Evolutionary conservation across 495 filamentous ascomycete genomes (phyloP), one percentile per base, ranked within the genome.

Genomic region (Penicillium odoratum): DNA sequence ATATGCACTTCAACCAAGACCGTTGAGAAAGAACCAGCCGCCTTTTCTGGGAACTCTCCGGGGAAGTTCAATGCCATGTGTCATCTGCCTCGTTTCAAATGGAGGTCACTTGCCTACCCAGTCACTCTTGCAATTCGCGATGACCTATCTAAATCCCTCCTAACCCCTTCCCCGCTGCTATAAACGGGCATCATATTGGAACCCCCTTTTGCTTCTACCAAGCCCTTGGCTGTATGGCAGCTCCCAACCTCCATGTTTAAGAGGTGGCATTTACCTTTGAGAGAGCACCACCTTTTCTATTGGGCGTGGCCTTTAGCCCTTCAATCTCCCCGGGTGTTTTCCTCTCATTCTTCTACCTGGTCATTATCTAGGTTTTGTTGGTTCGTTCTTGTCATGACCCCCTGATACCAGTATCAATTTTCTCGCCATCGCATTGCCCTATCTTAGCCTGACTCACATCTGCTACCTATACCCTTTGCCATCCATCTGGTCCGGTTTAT

Each of bases 361-460:
- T 34, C 15, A 16, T 50, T 18, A 34, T 16, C 31, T 2, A 13
- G 13, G 36, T 29, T 9, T 48, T 16, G 29, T 34, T 18, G 9
- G 6, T 30, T 44, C 28, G 10, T 47, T 53, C 34, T 28, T 51
- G 34, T 62, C 49, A 65, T 46, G 59, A 62, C 48, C 51, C 57
- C 52, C 64, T 53, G 64, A 64, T 64, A 67, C 53, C 61, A 64
- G 34, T 49, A 53, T 36, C 56, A 54, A 47, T 53, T 56, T 56
- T 26, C 31, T 60, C 53, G 51, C 51, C 44, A 29, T 43, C 21
- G 28, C 51, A 42, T 43, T 36, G n/a, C 11, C 36, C 34, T 21
- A n/a, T 42, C 33, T 31, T 34, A 33, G 46, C 33, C 44, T 48
- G 50, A 49, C 43, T 58, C 21, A 21, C 21, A 21, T 21, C 21